Base-by-base conservation (phyloP, 2,329 filamentous ascomycete genomes). In the Colletotrichum sp. region DNA sequence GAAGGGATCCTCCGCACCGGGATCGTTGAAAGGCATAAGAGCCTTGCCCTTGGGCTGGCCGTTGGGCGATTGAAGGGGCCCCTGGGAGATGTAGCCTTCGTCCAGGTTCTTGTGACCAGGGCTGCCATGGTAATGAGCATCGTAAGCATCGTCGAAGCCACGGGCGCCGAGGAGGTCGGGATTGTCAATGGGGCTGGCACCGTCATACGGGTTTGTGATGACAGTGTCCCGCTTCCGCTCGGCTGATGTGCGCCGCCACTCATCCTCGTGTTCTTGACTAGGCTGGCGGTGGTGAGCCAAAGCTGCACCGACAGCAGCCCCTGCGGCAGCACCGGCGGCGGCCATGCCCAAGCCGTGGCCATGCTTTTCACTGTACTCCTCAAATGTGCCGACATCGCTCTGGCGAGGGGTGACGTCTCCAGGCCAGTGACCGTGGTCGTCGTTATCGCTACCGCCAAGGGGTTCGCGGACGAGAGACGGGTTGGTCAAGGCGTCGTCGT, bases 11-110 rank as follows among this genome's bases (percentile, higher is more conserved):
- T 92, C 91, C 70, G 88, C 86, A 65, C 88, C 87, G 76, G 83
- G 87, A 63, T 88, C 88, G 62, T 64, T 57, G 18, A 76, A 76
- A 44, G 71, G 73, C 75, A 80, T 78, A 78, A 90, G 81, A 26
- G 89, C 90, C 80, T 93, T 92, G 80, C 90, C 90, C 81, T 92
- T 90, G 75, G 87, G 83, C 64, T 89, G 85, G 44, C 87, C 81
- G 59, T 90, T 90, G 1, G 90, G 90, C 5, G 87, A 89, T 78
- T 90, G 89, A 77, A 90, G 89, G 4, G 90, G 90, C 4, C 89
- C 91, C 71, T 92, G 95, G 28, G 96, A 98, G 79, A 96, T 96
- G 85, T 98, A 99, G 9, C 96, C 96, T 86, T 99, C 96, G 81
- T 98, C 95, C 68, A 86, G 88, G 83, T 93, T 95, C 76, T 87